Conservation (phyloP, 2,329 filamentous ascomycete genomes). For the Aspergillus arachidicola region DNA sequence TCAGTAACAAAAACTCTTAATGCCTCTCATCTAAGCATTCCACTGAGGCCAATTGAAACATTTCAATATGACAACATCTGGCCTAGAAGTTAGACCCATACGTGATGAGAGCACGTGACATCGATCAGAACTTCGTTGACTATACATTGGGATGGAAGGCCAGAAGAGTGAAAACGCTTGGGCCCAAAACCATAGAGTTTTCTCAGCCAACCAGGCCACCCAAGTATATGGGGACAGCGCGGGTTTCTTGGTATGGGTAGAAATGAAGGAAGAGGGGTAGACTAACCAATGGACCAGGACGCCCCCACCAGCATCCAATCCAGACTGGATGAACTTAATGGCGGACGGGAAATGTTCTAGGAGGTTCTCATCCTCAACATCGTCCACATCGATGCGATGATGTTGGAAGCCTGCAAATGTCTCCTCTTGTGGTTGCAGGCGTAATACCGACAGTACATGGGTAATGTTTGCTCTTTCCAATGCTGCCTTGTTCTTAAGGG, state of each 20-base stretch:
- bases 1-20: slow-evolving; percentile 7
- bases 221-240: background rate
- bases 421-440: slow-evolving; percentile 59
- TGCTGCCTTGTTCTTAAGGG: slow-evolving; percentile 70
- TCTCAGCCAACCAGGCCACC: background rate
- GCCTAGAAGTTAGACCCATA: background rate
- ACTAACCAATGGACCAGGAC: slow-evolving; percentile 74
- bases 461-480: slow-evolving; percentile 77
- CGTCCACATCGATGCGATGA: slow-evolving; percentile 81
- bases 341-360: slow-evolving; percentile 76
- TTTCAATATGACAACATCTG: background rate
- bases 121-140: background rate
- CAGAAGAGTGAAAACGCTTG: background rate
- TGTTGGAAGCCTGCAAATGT: slow-evolving; percentile 69
- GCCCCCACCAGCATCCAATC: slow-evolving; percentile 61
- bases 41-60: background rate
- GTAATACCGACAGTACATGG: slow-evolving; percentile 83
- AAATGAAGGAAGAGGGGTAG: slow-evolving; percentile 14
- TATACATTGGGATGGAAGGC: background rate
- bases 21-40: background rate
- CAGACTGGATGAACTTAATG: slow-evolving; percentile 80
- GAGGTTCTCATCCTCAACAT: slow-evolving; percentile 86
- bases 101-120: background rate
- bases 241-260: background rate
- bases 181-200: background rate